Evolutionary conservation across 2,329 filamentous ascomycete species (phyloP), one percentile per base, ranked within the genome.

Genomic region (Chrysoporthe deuterocubensis): DNA sequence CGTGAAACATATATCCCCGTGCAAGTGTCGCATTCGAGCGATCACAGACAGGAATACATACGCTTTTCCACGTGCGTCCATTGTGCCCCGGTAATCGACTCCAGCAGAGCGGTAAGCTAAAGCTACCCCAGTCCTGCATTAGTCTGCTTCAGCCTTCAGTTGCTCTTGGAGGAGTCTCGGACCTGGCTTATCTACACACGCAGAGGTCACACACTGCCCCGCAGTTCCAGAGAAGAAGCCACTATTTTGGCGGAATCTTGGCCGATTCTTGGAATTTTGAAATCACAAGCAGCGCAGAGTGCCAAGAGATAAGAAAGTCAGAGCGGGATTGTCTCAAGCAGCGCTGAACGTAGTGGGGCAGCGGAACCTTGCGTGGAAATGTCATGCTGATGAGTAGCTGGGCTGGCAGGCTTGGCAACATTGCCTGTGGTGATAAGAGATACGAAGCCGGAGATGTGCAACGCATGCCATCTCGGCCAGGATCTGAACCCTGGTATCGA

Each of bases 291-390:
- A 61, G 37, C 11, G 18, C 43, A 4, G 4, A 40, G 11, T 66
- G 67, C 67, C 67, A 68, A 68, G 67, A 68, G 67, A 68, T 66
- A 68, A 68, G 63, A 37, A 60, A 26, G 5, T n/a, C 57, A 40
- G 42, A 43, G n/a, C 11, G 34, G 21, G 6, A 37, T n/a, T 1
- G 64, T 32, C 42, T 14, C 42, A 16, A 37, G 50, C 11, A 18
- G 44, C 43, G n/a, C 65, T 13, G 62, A 37, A n/a, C 26, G 14
- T 6, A 21, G 26, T 34, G 18, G 42, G 50, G 34, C 34, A 63
- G 11, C 26, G 40, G 21, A 65, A 43, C n/a, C 32, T 59, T 42
- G 54, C 21, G 14, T 37, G 16, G 9, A 57, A 13, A 42, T 54
- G 50, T 14, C n/a, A 26, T 52, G 48, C 52, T 64, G 60, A 40